These are phyloP conservation scores for Brassica nigra DNA, from an alignment of 345 rosid genomes.

Conservation along the genomic window DNA sequence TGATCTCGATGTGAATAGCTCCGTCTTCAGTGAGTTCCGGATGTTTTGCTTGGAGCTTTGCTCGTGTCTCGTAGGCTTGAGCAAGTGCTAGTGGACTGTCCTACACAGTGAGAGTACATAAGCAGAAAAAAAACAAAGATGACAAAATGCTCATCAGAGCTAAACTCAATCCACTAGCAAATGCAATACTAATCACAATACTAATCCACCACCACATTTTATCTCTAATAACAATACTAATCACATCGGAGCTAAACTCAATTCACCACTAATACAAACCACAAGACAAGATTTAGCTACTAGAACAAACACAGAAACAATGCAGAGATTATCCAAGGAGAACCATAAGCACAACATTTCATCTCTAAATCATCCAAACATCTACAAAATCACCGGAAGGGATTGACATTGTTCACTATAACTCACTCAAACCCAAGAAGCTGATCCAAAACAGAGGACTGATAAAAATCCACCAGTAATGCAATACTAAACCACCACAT, in stretches of 20 bases:
- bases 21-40: slow-evolving; percentile 85
- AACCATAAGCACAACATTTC: not conserved
- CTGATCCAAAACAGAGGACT: slow-evolving; percentile 22
- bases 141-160: slow-evolving; percentile 11
- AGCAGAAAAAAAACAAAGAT: slow-evolving; percentile 29
- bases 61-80: slow-evolving; percentile 92
- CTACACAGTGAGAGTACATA: slow-evolving; percentile 43
- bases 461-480: not conserved
- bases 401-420: not conserved
- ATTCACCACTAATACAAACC: not conserved
- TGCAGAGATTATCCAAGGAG: not conserved
- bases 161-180: slow-evolving; percentile 14
- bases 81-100: slow-evolving; percentile 97
- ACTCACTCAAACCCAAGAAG: not conserved
- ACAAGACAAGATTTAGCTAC: not conserved
- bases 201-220: not conserved
- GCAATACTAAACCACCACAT: not conserved
- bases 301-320: not conserved
- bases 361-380: not conserved
- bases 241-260: not conserved
- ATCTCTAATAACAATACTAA: not conserved
- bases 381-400: not conserved
- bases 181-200: not conserved
- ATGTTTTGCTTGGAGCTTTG: slow-evolving; percentile 71
- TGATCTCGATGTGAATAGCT: slow-evolving; percentile 83